Evolutionary conservation across 2,329 filamentous ascomycete genomes (phyloP).

Genomic region (Cladophialophora exuberans): DNA sequence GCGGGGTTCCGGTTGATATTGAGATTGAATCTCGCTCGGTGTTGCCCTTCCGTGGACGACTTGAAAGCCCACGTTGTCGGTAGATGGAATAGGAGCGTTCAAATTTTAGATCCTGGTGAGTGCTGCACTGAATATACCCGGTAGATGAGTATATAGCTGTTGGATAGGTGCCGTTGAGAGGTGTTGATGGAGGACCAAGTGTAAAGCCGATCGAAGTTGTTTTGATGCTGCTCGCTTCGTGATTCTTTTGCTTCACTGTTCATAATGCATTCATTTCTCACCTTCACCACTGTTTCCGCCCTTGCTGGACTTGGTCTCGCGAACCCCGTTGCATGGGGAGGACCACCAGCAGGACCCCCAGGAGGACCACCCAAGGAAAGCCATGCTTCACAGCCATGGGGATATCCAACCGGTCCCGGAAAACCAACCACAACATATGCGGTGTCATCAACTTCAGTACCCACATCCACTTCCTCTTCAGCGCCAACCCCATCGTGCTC

Average conservation of each 20-base stretch:
- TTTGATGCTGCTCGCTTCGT: neutral
- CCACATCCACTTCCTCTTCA: no score
- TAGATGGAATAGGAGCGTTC: neutral
- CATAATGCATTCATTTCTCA: conserved; percentile 5
- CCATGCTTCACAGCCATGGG: conserved; percentile 1
- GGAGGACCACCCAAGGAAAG: conserved; percentile 3
- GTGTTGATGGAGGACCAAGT: neutral
- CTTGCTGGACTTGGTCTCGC: conserved; percentile 10
- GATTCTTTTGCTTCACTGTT: neutral
- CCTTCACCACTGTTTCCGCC: conserved; percentile 7
- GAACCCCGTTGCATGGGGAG: conserved; percentile 6
- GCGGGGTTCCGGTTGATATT: conserved; percentile 23
- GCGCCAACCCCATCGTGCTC: conserved; percentile 12
- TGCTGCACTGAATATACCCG: conserved; percentile 9
- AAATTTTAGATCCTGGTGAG: conserved; percentile 18
- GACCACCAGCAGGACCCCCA: conserved; percentile 1
- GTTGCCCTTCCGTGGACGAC: neutral
- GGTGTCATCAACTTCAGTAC: no score
- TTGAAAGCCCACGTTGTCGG: neutral
- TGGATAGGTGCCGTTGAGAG: neutral
- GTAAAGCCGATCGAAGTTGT: neutral
- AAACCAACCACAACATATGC: conserved; percentile 4
- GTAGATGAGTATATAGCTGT: conserved; percentile 9
- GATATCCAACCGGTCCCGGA: neutral
- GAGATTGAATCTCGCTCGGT: conserved; percentile 12